Evolutionary conservation across 768 basidiomycete species (phyloP), one percentile per base, ranked within the genome.

Genomic region (Lentinula lateritia): DNA sequence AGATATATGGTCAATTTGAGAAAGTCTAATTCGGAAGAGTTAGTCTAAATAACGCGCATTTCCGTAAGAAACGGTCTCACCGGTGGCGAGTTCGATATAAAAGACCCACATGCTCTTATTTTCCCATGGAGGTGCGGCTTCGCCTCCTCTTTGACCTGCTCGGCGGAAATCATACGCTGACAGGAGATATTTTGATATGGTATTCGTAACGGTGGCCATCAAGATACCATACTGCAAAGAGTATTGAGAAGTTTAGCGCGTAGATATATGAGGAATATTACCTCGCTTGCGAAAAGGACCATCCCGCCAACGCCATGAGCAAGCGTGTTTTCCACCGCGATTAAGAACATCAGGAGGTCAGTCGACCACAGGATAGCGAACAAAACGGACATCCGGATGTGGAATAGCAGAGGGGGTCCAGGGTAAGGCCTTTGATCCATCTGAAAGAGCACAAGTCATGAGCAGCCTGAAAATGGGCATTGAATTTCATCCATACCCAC

Each of bases 31-130:
- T 53, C 42, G 0, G 18, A 28, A 5, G 36, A 46, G 39, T 65
- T 55, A 65, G 48, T 50, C 52, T 63, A 62, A 46, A 15, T 36
- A 10, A 28, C 55, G 58, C 55, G 38, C 58, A 52, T 35, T 48
- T 46, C 38, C 6, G 13, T 39, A 42, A 5, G 54, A 52, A 60
- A 39, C 58, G 54, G 18, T 74, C 85, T 52, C 65, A 95, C 96
- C 95, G 45, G 95, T 95, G 32, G 81, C 79, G 57, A 98, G 76
- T 69, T 98, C 97, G 61, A 98, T 86, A 70, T 98, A 98, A 77
- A 97, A 98, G 8, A 91, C 79, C 80, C 87, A 95, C 88, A 98
- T 95, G 77, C 92, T 94, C 80, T 98, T 98, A 69, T 95, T 90
- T 73, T 99, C 95, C 97, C 97, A 98, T 52, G 89, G 85, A 64